These are phyloP conservation scores for Hyphopichia pseudoburtonii DNA, from an alignment of 1,139 yeast species.

Conservation along the genomic window DNA sequence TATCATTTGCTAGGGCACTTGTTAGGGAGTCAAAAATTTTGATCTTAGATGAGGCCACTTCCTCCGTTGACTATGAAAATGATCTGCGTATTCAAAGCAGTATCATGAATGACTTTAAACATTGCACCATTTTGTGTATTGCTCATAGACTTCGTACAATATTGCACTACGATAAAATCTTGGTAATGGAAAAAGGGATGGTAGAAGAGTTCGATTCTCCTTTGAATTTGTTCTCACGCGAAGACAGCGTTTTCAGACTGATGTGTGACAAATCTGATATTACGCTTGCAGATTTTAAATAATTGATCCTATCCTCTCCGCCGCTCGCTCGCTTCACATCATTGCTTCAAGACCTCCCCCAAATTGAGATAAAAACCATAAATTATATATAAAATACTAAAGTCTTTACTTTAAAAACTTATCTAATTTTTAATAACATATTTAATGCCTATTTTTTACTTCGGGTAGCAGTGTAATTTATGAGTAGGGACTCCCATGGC, in stretches of 20 bases:
- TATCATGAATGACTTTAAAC: constrained; percentile 56
- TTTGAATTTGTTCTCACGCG: constrained; percentile 31
- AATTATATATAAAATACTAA: too few species aligned
- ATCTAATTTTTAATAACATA: too few species aligned
- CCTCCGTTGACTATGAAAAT: constrained; percentile 78
- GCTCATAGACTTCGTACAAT: constrained; percentile 78
- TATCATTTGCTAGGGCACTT: constrained; percentile 75
- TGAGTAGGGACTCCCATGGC: too few species aligned
- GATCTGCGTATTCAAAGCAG: constrained; percentile 70
- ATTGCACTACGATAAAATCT: constrained; percentile 59
- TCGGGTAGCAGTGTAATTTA: too few species aligned
- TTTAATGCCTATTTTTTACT: too few species aligned
- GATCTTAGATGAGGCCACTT: constrained; percentile 80
- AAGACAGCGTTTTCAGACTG: constrained; percentile 35
- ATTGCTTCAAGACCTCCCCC: too few species aligned
- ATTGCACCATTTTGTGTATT: constrained; percentile 73
- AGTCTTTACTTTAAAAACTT: too few species aligned
- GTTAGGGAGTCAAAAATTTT: constrained; percentile 68
- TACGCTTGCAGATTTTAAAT: constrained; percentile 16
- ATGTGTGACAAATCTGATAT: constrained; percentile 42
- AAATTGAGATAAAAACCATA: too few species aligned
- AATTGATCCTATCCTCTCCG: too few species aligned
- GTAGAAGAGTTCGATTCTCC: constrained; percentile 63
- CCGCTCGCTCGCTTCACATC: too few species aligned
- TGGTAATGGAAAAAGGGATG: constrained; percentile 66